Conservation (phyloP, 306 rosid species). For the Glycyrrhiza uralensis region DNA sequence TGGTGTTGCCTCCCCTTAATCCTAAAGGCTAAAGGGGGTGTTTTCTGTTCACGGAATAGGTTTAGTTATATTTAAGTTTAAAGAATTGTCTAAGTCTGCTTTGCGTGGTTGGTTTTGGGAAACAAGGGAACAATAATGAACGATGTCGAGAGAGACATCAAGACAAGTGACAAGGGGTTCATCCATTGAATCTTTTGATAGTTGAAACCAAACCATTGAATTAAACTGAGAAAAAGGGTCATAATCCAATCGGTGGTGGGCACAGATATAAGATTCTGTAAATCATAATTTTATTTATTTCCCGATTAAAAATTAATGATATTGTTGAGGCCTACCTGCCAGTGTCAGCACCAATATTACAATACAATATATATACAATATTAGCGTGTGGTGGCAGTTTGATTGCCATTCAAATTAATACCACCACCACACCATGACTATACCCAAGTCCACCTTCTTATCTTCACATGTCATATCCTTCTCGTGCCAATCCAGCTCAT, state of each 20-base stretch:
- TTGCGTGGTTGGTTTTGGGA: not conserved
- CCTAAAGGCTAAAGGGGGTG: too few relatives aligned
- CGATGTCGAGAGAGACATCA: not conserved
- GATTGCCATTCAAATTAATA: conserved; percentile 19
- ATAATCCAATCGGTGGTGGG: conserved; percentile 18
- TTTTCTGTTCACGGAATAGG: too few relatives aligned
- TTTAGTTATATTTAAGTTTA: not conserved
- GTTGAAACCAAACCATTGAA: not conserved
- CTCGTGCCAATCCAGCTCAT: conserved; percentile 25
- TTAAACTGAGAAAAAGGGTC: not conserved
- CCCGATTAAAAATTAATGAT: not conserved
- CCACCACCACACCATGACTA: not conserved
- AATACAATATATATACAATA: conserved; percentile 7
- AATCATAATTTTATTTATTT: not conserved
- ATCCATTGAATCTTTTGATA: not conserved
- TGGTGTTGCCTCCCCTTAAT: too few relatives aligned
- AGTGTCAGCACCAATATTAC: not conserved
- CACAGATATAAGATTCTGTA: conserved; percentile 26
- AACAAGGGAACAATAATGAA: not conserved
- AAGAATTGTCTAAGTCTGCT: not conserved
- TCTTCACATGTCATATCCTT: conserved; percentile 17
- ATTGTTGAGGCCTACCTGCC: conserved; percentile 20
- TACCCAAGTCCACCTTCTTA: conserved; percentile 48
- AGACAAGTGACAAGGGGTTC: not conserved
- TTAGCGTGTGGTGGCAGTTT: conserved; percentile 5